Evolutionary conservation across 495 filamentous ascomycete species (phyloP).

Genomic region (Astrocystis sublimbata): DNA sequence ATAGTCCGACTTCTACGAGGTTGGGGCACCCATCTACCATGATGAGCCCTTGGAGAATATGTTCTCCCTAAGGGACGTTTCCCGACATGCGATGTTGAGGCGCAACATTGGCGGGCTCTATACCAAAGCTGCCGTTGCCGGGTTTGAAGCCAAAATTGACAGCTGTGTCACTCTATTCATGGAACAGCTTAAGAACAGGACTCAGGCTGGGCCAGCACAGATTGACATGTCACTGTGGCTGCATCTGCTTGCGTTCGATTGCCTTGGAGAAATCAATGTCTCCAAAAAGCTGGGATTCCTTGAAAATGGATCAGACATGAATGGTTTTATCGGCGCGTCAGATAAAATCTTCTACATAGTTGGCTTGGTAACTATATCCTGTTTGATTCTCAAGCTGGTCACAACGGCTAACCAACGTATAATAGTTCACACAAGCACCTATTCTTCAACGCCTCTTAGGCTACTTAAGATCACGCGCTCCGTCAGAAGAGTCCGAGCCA

Average conservation of each 20-base stretch:
- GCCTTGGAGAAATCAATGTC: constrained; percentile 57
- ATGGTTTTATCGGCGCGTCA: background rate
- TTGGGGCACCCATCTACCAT: constrained; percentile 1
- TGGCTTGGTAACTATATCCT: background rate
- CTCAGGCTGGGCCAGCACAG: too few species aligned
- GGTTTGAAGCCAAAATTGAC: background rate
- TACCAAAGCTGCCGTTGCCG: background rate
- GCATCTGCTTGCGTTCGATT: constrained; percentile 61
- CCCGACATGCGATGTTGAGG: background rate
- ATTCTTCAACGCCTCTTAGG: too few species aligned
- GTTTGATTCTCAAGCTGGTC: background rate
- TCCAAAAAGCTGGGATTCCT: constrained; percentile 56
- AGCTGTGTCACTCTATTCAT: too few species aligned
- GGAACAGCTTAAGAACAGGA: too few species aligned
- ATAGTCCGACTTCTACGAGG: constrained; percentile 14
- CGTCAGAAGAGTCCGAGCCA: too few species aligned
- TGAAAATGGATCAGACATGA: constrained; percentile 36
- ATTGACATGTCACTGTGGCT: constrained; percentile 57
- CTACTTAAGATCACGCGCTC: too few species aligned
- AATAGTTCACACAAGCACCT: background rate
- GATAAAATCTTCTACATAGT: background rate
- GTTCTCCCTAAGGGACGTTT: constrained; percentile 15
- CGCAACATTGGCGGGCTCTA: background rate
- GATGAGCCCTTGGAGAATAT: constrained; percentile 18
- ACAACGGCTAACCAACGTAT: background rate